Evolutionary conservation across 805 yeast species (phyloP).

Genomic region (Brettanomyces sp.): DNA sequence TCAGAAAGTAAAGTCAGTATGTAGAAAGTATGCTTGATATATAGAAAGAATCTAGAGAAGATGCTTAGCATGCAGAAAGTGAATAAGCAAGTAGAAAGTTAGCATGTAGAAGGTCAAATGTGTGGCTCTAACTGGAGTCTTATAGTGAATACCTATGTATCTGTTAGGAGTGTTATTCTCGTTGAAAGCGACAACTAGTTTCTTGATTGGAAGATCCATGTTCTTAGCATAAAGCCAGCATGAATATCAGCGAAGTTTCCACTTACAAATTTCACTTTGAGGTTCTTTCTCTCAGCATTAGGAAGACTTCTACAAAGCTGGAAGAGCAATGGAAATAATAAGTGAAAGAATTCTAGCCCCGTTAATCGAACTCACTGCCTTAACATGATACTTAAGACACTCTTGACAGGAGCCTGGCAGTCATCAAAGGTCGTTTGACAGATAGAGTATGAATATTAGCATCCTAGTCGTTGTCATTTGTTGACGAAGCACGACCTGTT

Average conservation of each 20-base stretch:
- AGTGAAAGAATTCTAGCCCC: constrained; percentile 97
- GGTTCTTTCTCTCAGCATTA: constrained; percentile 22
- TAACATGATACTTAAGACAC: constrained; percentile 88
- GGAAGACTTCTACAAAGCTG: constrained; percentile 37
- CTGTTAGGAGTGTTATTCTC: constrained; percentile 92
- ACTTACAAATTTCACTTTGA: constrained; percentile 70
- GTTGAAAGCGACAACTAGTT: constrained; percentile 88
- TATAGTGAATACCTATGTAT: constrained; percentile 79
- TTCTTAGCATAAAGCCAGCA: constrained; percentile 92
- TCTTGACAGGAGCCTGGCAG: constrained; percentile 94
- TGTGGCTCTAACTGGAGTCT: constrained; percentile 74
- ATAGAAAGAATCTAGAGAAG: too few relatives aligned
- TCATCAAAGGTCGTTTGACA: constrained; percentile 96
- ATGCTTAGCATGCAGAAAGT: too few relatives aligned
- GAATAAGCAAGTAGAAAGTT: too few relatives aligned
- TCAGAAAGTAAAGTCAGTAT: too few relatives aligned
- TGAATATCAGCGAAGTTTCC: constrained; percentile 98
- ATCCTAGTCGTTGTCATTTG: constrained; percentile 98
- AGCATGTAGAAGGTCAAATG: constrained; percentile 24
- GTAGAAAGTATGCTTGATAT: too few relatives aligned
- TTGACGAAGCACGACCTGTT: constrained; percentile 92
- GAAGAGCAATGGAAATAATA: constrained; percentile 92
- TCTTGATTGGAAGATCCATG: constrained; percentile 90
- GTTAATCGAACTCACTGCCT: constrained; percentile 98
- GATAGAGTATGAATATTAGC: constrained; percentile 89